Evolutionary conservation across 768 basidiomycete species (phyloP), one percentile per base, ranked within the genome.

Genomic region (Collybiopsis confluens): DNA sequence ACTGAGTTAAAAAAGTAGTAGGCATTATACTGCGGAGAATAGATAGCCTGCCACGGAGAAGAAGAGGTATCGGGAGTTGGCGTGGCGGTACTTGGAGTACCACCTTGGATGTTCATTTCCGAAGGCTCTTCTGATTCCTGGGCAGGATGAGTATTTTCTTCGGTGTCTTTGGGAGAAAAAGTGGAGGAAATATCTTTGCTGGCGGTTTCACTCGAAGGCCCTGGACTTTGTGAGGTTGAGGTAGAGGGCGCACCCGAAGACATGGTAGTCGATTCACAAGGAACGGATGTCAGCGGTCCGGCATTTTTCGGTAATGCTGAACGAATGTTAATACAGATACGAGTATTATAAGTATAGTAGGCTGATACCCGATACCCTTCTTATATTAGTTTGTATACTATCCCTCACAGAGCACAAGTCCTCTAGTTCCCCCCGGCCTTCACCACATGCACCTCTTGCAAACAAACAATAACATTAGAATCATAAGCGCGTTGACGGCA

Each of bases 1-100:
- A 70, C 66, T 9, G 81, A 54, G 68, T 92, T 93, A 76, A 77
- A 88, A 73, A 92, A 93, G 68, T 93, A 93, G 70, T 93, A 93
- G 9, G 88, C 77, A 67, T 80, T 87, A 72, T 89, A 82, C 56
- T 84, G 75, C 1, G 88, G 81, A 1, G 90, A 84, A 70, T 77
- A 92, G 27, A 93, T 78, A 35, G 90, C 90, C 67, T 92, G 91
- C 90, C 91, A 92, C 24, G 78, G 69, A 50, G 63, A 16, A 60
- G 48, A 48, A 5, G 54, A 54, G 27, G 56, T 18, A 23, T 41
- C 57, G 11, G 48, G 41, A n/a, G 41, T 20, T 24, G 55, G 42
- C 3, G 57, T 50, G 24, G 57, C 44, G 23, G 52, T n/a, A 45
- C 24, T 36, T 24, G 15, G 45, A 10, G 26, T 44, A 33, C 28